Evolutionary conservation across 2,329 filamentous ascomycete genomes (phyloP), one percentile per base, ranked within the genome.

Genomic region (Ceratocystis papillata): DNA sequence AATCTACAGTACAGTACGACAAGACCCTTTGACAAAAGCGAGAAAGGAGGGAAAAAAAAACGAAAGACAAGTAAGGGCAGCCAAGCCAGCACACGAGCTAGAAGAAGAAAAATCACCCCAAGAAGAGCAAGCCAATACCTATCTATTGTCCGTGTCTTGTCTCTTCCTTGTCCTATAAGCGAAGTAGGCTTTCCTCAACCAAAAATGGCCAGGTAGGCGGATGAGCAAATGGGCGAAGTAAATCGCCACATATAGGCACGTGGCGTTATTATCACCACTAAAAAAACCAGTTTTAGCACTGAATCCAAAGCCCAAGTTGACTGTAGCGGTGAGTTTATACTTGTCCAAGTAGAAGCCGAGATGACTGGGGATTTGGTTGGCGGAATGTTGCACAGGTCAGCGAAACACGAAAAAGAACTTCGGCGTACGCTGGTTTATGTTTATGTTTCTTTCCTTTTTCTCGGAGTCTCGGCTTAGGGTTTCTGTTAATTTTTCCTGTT

Each of bases 181-280:
- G 37, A 41, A 41, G 45, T 48, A 48, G 15, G 45, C 45, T 48
- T 15, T 48, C 45, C 7, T 17, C 45, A 0, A 17, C 17, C 10
- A 12, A 17, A 3, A 45, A 45, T 45, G 44, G 10, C 5, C 8
- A 33, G 30, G 30, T 12, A 41, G 37, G 37, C 10, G 37, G 37
- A 7, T 50, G 22, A 15, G 6, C 17, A 55, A 30, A 15, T n/a
- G 15, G 17, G 28, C 53, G 5, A 33, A 59, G 53, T 30, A 33
- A 17, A 37, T 59, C 17, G 53, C 53, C 53, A 59, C 28, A 59
- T 33, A 59, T 33, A 59, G 28, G 12, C 53, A 59, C 53, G 53
- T 33, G 53, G 53, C 25, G 53, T 20, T n/a, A 33, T 59, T 41
- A 41, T 12, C 37, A 33, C 33, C 53, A 33, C 17, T 30, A 33